Conservation (phyloP, 306 rosid genomes). For the Hippophae rhamnoides region DNA sequence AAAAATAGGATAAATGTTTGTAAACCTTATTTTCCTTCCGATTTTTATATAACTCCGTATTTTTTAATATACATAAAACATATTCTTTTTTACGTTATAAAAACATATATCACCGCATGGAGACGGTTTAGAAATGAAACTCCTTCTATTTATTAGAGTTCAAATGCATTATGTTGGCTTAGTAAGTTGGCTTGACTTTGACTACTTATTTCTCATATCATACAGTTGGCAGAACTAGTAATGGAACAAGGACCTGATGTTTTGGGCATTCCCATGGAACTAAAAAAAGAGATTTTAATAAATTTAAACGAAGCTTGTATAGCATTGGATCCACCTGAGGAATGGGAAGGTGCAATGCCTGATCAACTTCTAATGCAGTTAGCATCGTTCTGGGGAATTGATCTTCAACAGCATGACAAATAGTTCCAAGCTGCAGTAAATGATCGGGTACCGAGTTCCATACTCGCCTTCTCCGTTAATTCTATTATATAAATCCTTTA, state of each 20-base stretch:
- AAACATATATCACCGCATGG: no score
- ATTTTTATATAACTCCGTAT: no score
- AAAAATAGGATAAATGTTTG: no score
- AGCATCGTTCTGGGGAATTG: slow-evolving; percentile 87
- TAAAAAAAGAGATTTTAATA: slow-evolving; percentile 65
- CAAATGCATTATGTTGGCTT: neutral
- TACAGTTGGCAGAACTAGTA: slow-evolving; percentile 75
- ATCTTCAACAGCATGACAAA: slow-evolving; percentile 56
- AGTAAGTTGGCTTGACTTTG: slow-evolving; percentile 3
- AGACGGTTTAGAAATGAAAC: no score
- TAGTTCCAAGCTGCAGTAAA: slow-evolving; percentile 10
- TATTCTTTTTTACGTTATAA: no score
- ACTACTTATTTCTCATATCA: slow-evolving; percentile 5
- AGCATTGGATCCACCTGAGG: slow-evolving; percentile 59
- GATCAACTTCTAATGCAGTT: slow-evolving; percentile 75
- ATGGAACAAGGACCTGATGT: slow-evolving; percentile 67
- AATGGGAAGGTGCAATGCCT: slow-evolving; percentile 81
- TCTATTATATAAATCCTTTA: slow-evolving; percentile 8
- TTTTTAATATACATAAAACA: no score
- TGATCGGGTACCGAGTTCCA: neutral
- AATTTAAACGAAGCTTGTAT: slow-evolving; percentile 76
- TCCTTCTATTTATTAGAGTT: no score
- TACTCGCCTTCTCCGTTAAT: slow-evolving; percentile 3
- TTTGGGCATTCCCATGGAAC: slow-evolving; percentile 66
- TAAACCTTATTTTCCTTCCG: no score